These are phyloP conservation scores for Sindora glabra DNA, from an alignment of 306 rosid genomes.

Conservation along the genomic window DNA sequence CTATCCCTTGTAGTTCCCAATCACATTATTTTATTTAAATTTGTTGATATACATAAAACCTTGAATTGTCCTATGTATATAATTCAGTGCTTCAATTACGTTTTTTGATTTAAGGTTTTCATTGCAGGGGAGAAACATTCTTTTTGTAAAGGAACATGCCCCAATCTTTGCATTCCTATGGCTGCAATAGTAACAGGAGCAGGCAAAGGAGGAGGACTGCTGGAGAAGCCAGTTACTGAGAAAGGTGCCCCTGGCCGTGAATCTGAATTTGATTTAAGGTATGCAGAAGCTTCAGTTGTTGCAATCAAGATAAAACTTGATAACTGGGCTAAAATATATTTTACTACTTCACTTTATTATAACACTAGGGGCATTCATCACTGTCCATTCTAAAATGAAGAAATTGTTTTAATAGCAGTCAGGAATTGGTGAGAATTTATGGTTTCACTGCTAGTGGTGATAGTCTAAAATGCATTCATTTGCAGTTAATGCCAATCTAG, in stretches of 20 bases:
- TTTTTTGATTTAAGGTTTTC: constrained; percentile 3
- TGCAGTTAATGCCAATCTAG: not conserved
- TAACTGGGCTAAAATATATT: not conserved
- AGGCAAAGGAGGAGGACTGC: constrained; percentile 58
- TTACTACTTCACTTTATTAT: not conserved
- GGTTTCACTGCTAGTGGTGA: not conserved
- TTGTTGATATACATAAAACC: not conserved
- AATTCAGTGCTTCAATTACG: not conserved
- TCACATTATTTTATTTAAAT: not conserved
- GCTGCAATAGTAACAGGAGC: constrained; percentile 33
- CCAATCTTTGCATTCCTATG: constrained; percentile 40
- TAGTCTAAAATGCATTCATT: not conserved
- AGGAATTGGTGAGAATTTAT: not conserved
- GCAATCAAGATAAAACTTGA: not conserved
- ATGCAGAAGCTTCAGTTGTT: constrained; percentile 6
- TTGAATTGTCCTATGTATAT: not conserved
- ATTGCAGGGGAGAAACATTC: constrained; percentile 50
- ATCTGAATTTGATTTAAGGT: constrained; percentile 67
- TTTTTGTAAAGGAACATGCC: constrained; percentile 45
- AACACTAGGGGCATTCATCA: not conserved
- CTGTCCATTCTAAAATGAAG: not conserved
- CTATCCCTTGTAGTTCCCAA: not conserved
- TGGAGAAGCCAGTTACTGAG: constrained; percentile 57
- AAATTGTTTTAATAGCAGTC: not conserved
- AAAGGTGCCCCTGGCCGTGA: constrained; percentile 54